A percentile compares a stretch with the other conserved stretches of the same genome.
phyloP scores from a whole-genome alignment of 495 filamentous ascomycete species.

The Xylaria telfairii region DNA sequence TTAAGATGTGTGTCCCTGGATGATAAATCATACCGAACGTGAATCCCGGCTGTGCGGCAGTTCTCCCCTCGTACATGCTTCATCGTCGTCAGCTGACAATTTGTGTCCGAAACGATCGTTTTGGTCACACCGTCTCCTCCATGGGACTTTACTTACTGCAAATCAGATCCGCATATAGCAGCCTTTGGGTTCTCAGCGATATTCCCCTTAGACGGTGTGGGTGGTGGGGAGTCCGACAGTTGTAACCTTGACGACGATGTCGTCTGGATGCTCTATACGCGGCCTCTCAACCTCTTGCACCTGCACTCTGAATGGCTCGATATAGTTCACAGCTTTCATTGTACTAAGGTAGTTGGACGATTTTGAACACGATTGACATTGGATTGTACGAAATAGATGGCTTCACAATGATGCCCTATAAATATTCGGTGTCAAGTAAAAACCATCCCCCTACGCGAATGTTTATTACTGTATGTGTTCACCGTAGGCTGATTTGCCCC shows the following conservation, averaged over 20 bases:
- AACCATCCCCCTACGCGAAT: neutral
- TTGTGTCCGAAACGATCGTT: neutral
- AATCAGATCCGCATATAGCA: slow-evolving; percentile 57
- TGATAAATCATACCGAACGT: slow-evolving; percentile 49
- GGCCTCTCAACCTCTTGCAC: slow-evolving; percentile 52
- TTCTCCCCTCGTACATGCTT: slow-evolving; percentile 58
- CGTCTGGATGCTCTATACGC: slow-evolving; percentile 59
- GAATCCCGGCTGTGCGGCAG: slow-evolving; percentile 57
- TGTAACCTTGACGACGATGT: slow-evolving; percentile 63
- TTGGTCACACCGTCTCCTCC: neutral
- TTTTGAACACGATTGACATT: neutral
- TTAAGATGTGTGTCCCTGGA: neutral
- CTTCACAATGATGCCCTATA: neutral
- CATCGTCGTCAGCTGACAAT: neutral
- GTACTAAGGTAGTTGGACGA: neutral
- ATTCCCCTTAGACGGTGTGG: neutral
- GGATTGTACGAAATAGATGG: neutral
- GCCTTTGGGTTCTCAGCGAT: slow-evolving; percentile 27
- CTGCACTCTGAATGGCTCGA: slow-evolving; percentile 51
- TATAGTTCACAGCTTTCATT: slow-evolving; percentile 8
- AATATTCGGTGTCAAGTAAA: neutral
- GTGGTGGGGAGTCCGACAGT: slow-evolving; percentile 32
- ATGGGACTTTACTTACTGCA: neutral
- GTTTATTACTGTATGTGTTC: neutral
- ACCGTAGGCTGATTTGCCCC: neutral